Evolutionary conservation across 306 rosid genomes (phyloP), one percentile per base, ranked within the genome.

Genomic region (Pterocarpus macrocarpus): DNA sequence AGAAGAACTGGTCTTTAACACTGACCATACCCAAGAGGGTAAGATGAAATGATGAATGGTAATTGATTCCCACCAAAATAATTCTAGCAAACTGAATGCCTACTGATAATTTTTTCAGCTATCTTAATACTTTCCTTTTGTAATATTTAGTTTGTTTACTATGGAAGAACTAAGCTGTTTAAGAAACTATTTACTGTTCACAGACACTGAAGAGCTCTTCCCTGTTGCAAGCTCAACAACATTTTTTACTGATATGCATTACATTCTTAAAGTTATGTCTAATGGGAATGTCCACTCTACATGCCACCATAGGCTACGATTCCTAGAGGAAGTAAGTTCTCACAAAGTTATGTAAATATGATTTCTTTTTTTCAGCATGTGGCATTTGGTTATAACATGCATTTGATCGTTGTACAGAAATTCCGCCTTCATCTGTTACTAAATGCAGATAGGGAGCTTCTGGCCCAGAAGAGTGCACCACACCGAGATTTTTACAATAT

Each of bases 401-500:
- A 71, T 85, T 81, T 83, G 86, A 74, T 80, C 49, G 80, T 80
- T 64, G 34, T 76, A 79, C 91, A 94, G 98, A 94, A 94, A 88
- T 94, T 90, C 87, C 94, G 94, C 71, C 87, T 94, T 86, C 98
- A 94, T 86, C 88, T 91, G 76, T 88, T 94, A 63, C 76, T 88
- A 68, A 73, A 89, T 36, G 94, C 93, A 43, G 98, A 90, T 83
- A 74, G 43, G 75, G 98, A 94, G 81, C 90, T 91, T 86, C 76
- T 91, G 49, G 88, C 85, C 73, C 97, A 94, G 83, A 94, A 94
- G 81, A 56, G 95, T 85, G 97, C 98, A 22, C 91, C 94, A 41
- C 98, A 94, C 68, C 95, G 98, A 69, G 98, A 94, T 80, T 94
- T 94, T 89, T 94, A 94, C 85, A 94, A 94, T 65, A 80, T 90